Percentiles rank a stretch among this genome's conserved stretches.
phyloP scores from a whole-genome alignment of 73 alveolate genomes.

The Diophrys appendiculata region DNA sequence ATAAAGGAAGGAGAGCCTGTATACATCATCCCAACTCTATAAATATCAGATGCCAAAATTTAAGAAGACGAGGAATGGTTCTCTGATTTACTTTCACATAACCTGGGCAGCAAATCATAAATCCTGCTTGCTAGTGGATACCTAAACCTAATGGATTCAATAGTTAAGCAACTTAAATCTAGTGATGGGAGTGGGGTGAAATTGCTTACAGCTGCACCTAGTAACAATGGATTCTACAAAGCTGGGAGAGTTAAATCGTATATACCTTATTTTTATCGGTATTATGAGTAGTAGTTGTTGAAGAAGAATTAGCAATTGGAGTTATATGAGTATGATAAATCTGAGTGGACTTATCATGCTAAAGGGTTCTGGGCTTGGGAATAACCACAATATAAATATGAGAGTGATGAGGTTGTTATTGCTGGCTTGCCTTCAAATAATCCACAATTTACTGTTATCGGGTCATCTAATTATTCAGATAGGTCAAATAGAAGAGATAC shows the following conservation, averaged over 20 bases:
- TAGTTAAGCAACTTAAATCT: slow-evolving; percentile 13
- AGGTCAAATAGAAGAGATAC: slow-evolving; percentile 73
- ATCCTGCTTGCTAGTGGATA: slow-evolving; percentile 47
- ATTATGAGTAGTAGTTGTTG: slow-evolving; percentile 25
- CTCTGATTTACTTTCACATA: slow-evolving; percentile 17
- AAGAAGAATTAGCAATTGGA: slow-evolving; percentile 5
- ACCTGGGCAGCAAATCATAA: not conserved
- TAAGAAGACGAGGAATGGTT: slow-evolving; percentile 60
- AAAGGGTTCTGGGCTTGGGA: slow-evolving; percentile 72
- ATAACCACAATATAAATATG: slow-evolving; percentile 9
- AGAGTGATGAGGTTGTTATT: slow-evolving; percentile 15
- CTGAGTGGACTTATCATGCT: slow-evolving; percentile 76
- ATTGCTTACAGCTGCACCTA: slow-evolving; percentile 60
- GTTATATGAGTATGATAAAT: slow-evolving; percentile 48
- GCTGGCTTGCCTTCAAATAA: no score
- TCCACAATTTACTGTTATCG: slow-evolving; percentile 44
- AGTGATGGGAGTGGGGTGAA: not conserved
- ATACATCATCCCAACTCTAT: slow-evolving; percentile 59
- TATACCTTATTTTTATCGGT: slow-evolving; percentile 70
- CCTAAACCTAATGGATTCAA: slow-evolving; percentile 31
- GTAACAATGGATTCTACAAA: slow-evolving; percentile 70
- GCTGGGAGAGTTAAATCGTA: slow-evolving; percentile 61
- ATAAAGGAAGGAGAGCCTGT: slow-evolving; percentile 40
- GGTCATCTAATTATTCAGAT: slow-evolving; percentile 56
- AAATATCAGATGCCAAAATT: slow-evolving; percentile 34